These are phyloP conservation scores for Arctium lappa DNA, from an alignment of 129 eudicot species.

Conservation along the genomic window DNA sequence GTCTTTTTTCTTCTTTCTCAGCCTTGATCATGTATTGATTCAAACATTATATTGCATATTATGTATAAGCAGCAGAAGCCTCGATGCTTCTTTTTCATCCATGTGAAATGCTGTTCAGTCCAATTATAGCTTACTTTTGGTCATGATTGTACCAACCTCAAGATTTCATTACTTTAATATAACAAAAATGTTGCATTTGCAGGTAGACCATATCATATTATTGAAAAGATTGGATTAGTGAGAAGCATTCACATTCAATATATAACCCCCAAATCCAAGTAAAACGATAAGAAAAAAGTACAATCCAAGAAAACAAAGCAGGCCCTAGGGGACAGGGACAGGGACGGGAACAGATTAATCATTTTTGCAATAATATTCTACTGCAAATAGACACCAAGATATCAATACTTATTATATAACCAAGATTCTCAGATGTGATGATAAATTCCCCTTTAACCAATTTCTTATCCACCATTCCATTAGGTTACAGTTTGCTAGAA, in stretches of 20 bases:
- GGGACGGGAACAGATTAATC: no score
- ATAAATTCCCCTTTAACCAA: not conserved
- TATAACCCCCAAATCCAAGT: not conserved
- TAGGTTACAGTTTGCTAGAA: conserved; percentile 67
- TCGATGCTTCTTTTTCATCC: not conserved
- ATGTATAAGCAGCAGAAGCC: not conserved
- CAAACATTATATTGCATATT: not conserved
- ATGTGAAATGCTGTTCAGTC: not conserved
- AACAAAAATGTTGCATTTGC: not conserved
- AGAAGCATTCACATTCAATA: not conserved
- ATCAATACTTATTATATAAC: not conserved
- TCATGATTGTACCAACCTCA: no score
- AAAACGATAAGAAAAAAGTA: not conserved
- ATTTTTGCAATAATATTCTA: not conserved
- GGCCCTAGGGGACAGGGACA: no score
- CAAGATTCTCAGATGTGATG: not conserved
- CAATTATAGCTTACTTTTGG: not conserved
- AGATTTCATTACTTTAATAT: not conserved
- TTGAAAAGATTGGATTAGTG: not conserved
- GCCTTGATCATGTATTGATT: not conserved
- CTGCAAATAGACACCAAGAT: not conserved
- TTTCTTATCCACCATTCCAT: not conserved
- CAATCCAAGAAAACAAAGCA: not conserved
- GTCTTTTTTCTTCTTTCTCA: not conserved
- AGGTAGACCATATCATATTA: not conserved